Evolutionary conservation across 306 rosid species (phyloP).

Genomic region (Quercus gilva): DNA sequence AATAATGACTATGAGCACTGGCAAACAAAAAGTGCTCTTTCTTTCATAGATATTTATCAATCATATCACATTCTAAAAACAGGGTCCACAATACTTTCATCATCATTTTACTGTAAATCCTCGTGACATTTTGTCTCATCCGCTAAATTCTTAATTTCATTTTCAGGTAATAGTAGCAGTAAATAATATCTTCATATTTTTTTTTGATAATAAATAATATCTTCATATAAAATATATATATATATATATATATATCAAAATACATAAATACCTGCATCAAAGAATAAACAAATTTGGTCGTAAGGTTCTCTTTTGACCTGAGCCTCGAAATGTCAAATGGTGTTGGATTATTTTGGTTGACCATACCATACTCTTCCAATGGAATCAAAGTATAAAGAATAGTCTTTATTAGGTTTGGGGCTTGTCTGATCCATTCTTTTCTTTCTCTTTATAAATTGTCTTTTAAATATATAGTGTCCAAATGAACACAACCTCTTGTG

Average conservation of each 20-base stretch:
- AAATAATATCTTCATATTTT: background rate
- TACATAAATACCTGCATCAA: background rate
- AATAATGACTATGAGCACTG: conserved; percentile 11
- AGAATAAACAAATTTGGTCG: background rate
- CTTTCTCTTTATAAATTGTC: too few species aligned
- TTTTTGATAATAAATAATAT: too few species aligned
- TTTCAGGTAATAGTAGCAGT: background rate
- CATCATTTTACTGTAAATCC: background rate
- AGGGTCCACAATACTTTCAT: background rate
- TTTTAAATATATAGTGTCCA: background rate
- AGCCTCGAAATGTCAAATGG: background rate
- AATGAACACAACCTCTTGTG: background rate
- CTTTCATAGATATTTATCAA: conserved; percentile 10
- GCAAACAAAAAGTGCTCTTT: conserved; percentile 6
- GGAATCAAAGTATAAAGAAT: background rate
- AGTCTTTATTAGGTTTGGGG: too few species aligned
- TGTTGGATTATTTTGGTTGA: background rate
- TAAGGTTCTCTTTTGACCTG: background rate
- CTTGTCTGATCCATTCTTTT: too few species aligned
- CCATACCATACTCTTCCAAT: background rate
- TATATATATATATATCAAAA: background rate
- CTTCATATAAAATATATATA: background rate
- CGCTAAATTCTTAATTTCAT: background rate
- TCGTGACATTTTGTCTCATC: background rate
- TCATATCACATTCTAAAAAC: background rate